Base-by-base conservation (phyloP, 169 alveolate species). In the Plasmodium berghei region DNA sequence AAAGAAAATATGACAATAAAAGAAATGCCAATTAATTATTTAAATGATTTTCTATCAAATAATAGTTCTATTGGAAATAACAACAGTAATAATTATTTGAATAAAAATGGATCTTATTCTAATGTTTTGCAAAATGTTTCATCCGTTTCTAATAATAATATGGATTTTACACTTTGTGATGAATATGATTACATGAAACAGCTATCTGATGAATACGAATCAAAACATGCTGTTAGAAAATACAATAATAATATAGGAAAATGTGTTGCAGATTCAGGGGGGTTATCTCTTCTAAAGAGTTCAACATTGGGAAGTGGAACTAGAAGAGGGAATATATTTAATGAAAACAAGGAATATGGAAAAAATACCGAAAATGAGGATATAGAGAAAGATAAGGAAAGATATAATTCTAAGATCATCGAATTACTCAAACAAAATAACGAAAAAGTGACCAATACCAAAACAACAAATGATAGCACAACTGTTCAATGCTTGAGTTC, bases 1-100 rank as follows among this genome's bases (percentile, higher is more conserved):
- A 71, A 56, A 45, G 92, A 87, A 74, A 87, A 87, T 72, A 87
- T 87, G 92, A 87, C 92, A 14, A 69, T 87, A 28, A 74, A 75
- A 67, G 92, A 73, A 64, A 66, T 87, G 54, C 64, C 92, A 9
- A 46, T 75, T 14, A 48, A 59, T 61, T 54, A 67, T 59, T 74
- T 87, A 14, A 67, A 75, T 73, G 88, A 73, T 6, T 6, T 26
- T 9, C 5, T 75, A 8, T 45, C 83, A 9, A n/a, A 61, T 9
- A 85, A 64, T 54, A 58, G 64, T n/a, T 85, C 59, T 22, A 24
- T 28, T 9, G 12, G 56, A 5, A 9, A n/a, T 1, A 73, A 24
- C 28, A 22, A 2, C 22, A n/a, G 75, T 34, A n/a, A 20, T 45
- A 46, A 48, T 26, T 61, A 49, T 71, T 14, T 56, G 18, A 14